phyloP scores from a whole-genome alignment of 805 yeast genomes.

The Hagleromyces aurorensis region DNA sequence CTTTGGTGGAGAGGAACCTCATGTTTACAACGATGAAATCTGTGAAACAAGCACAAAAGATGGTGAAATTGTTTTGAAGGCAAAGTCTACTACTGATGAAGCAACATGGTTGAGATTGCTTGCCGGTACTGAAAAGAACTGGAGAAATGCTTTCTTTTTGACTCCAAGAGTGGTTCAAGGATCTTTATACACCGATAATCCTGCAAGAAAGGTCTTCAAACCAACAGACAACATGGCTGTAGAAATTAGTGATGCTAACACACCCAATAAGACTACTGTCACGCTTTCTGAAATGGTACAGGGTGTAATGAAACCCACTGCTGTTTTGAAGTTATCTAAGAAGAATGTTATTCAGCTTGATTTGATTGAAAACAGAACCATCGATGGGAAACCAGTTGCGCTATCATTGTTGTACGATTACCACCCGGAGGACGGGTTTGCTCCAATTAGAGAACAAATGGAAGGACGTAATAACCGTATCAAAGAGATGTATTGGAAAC shows the following conservation, averaged over 20 bases:
- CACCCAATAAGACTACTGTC: constrained; percentile 49
- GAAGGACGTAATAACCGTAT: constrained; percentile 87
- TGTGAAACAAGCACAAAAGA: constrained; percentile 24
- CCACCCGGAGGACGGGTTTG: constrained; percentile 84
- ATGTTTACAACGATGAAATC: constrained; percentile 18
- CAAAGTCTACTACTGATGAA: constrained; percentile 32
- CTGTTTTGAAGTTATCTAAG: constrained; percentile 47
- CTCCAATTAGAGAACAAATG: constrained; percentile 87
- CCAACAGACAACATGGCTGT: constrained; percentile 60
- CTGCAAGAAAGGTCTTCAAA: constrained; percentile 69
- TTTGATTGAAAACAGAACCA: constrained; percentile 83
- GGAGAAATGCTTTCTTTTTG: constrained; percentile 89
- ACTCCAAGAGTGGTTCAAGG: constrained; percentile 81
- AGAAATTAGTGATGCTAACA: constrained; percentile 48
- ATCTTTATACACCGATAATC: constrained; percentile 66
- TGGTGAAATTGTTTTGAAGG: constrained; percentile 33
- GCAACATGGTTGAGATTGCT: constrained; percentile 69
- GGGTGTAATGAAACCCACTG: constrained; percentile 61
- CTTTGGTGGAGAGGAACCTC: constrained; percentile 62
- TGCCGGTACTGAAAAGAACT: constrained; percentile 70
- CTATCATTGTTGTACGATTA: constrained; percentile 73
- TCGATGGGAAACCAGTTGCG: constrained; percentile 63
- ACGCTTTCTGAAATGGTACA: constrained; percentile 63
- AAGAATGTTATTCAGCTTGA: constrained; percentile 53
- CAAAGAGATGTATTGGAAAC: constrained; percentile 93